phyloP scores from a whole-genome alignment of 768 basidiomycete species.

The Tylopilus plumbeoviolaceoides region DNA sequence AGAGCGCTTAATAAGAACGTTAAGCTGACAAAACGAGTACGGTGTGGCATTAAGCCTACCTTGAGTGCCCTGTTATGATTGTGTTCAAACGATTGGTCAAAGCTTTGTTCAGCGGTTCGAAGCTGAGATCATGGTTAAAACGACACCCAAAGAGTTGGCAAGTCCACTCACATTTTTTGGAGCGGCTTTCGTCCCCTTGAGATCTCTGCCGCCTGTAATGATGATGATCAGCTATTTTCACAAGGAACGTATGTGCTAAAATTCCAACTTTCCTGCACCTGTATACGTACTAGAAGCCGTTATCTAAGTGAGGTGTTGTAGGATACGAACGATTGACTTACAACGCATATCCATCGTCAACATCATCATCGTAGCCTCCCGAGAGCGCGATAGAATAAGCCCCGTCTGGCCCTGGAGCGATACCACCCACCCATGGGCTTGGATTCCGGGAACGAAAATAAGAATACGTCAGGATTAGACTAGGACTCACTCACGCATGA shows the following conservation, averaged over 20 bases:
- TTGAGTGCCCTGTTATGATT: constrained; percentile 64
- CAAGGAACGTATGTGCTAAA: neutral
- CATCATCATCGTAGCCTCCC: constrained; percentile 85
- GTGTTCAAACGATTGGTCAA: constrained; percentile 78
- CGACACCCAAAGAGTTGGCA: neutral
- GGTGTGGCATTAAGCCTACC: constrained; percentile 31
- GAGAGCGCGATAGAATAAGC: constrained; percentile 85
- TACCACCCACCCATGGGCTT: constrained; percentile 84
- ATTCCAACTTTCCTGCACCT: constrained; percentile 52
- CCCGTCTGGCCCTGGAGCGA: constrained; percentile 55
- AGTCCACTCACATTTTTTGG: constrained; percentile 72
- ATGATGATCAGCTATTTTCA: neutral
- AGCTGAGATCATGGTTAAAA: constrained; percentile 44
- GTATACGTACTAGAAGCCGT: constrained; percentile 61
- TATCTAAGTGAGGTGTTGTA: neutral
- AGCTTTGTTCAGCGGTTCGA: constrained; percentile 84
- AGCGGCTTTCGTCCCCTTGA: constrained; percentile 75
- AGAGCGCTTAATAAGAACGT: constrained; percentile 47
- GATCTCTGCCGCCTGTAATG: constrained; percentile 69
- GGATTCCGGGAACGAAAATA: neutral
- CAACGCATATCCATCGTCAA: constrained; percentile 81
- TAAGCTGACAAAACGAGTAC: neutral
- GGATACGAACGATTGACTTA: constrained; percentile 36
- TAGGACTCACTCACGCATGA: constrained; percentile 65
- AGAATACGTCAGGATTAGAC: neutral